phyloP scores from a whole-genome alignment of 768 basidiomycete species.

The Tulasnella sp. region DNA sequence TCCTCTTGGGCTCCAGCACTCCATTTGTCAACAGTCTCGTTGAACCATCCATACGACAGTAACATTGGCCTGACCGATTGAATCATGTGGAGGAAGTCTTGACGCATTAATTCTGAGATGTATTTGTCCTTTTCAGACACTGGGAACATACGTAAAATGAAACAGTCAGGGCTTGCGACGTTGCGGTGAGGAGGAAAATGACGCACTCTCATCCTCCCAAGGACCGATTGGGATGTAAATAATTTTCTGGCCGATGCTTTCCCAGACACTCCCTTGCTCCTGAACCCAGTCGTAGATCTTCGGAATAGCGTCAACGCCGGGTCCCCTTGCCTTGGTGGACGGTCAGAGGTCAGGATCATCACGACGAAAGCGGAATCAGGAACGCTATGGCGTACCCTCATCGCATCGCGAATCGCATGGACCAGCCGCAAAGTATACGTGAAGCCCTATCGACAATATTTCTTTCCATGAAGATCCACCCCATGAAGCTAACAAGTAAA shows the following conservation, averaged over 20 bases:
- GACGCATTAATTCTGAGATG: background rate
- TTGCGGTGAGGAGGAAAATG: background rate
- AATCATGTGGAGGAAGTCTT: background rate
- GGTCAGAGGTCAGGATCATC: background rate
- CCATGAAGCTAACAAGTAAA: background rate
- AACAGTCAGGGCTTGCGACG: background rate
- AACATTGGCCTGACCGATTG: background rate
- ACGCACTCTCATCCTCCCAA: conserved; percentile 13
- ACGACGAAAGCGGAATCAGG: background rate
- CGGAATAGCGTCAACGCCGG: background rate
- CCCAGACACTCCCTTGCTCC: background rate
- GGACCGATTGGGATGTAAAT: conserved; percentile 6
- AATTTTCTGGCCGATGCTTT: background rate
- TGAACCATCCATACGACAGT: conserved; percentile 7
- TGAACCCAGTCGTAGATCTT: background rate
- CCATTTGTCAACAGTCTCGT: conserved; percentile 5
- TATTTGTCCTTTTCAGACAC: background rate
- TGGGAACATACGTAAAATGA: background rate
- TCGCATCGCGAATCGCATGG: background rate
- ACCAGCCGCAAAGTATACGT: background rate
- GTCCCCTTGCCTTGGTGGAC: background rate
- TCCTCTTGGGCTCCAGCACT: background rate
- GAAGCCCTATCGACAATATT: background rate
- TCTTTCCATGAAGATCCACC: background rate
- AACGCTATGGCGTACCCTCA: background rate